Evolutionary conservation across 108 stramenopile species (phyloP), one percentile per base, ranked within the genome.

Genomic region (Epithemia pelagica): DNA sequence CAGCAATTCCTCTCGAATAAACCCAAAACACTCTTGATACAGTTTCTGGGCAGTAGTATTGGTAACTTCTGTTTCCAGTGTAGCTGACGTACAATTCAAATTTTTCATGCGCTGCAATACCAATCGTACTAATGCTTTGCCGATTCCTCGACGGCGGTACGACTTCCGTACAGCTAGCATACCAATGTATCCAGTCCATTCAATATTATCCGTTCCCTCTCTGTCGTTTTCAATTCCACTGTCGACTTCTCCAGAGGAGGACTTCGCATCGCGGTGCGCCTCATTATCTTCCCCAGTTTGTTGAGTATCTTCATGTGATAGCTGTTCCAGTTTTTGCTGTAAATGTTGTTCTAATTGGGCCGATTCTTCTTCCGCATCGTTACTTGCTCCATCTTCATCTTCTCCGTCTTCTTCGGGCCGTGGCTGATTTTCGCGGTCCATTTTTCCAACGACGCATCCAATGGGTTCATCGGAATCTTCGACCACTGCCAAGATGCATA

Each of bases 371-470:
- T 46, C 25, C 25, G 20, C n/a, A 37, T 37, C 32, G 57, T 18
- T 58, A 27, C 7, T 10, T 7, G 15, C 30, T 28, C 30, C 30
- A 46, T 46, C 37, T 15, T 46, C 37, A 5, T 46, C 37, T 5
- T 46, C 37, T 5, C 15, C 37, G 37, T 46, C 37, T 46, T 46
- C 37, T 10, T 46, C 37, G 5, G 37, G 37, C 15, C 37, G 5
- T 46, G 5, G 37, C 5, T 10, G 15, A 15, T 46, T 46, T 58
- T 83, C 86, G 10, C 59, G 57, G 61, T 94, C 93, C 52, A 91
- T 83, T 69, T 94, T 94, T 31, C 90, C 89, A 2, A 94, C 88
- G 21, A 94, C 87, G 58, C 93, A 94, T n/a, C 90, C 93, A 61
- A 90, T 89, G 10, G 89, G 86, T 59, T 75, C 74, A 30, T 57